phyloP scores from a whole-genome alignment of 352 stramenopile genomes.

The Phytophthora pini region DNA sequence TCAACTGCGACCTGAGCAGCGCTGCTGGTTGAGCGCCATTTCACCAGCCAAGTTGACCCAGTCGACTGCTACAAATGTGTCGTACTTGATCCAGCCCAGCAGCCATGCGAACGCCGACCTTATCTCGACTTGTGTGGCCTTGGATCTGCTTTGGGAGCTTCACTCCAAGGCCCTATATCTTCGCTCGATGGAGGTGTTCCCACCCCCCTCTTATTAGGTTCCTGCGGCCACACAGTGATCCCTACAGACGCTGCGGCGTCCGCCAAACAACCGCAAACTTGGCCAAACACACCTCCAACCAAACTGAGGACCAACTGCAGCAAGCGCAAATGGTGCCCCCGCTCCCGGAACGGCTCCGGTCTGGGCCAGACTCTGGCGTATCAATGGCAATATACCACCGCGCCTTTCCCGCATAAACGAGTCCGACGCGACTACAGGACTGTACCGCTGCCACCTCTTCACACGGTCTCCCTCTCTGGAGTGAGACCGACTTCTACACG shows the following conservation, averaged over 20 bases:
- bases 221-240: background rate
- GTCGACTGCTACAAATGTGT: background rate
- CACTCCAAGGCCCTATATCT: too few relatives aligned
- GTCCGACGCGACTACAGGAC: constrained; percentile 1
- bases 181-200: too few relatives aligned
- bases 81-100: background rate
- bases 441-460: background rate
- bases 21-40: too few relatives aligned
- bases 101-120: background rate
- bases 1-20: background rate
- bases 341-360: too few relatives aligned
- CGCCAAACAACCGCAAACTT: too few relatives aligned
- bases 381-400: constrained; percentile 1
- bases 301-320: too few relatives aligned
- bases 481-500: constrained; percentile 22
- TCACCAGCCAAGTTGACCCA: too few relatives aligned
- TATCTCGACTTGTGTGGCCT: too few relatives aligned
- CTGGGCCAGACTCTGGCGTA: background rate
- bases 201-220: background rate
- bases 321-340: background rate
- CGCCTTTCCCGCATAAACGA: constrained; percentile 9
- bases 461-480: background rate
- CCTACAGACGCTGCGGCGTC: background rate
- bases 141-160: too few relatives aligned
- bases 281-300: too few relatives aligned